Conservation (phyloP, 768 basidiomycete genomes). For the Boletus edulis region DNA sequence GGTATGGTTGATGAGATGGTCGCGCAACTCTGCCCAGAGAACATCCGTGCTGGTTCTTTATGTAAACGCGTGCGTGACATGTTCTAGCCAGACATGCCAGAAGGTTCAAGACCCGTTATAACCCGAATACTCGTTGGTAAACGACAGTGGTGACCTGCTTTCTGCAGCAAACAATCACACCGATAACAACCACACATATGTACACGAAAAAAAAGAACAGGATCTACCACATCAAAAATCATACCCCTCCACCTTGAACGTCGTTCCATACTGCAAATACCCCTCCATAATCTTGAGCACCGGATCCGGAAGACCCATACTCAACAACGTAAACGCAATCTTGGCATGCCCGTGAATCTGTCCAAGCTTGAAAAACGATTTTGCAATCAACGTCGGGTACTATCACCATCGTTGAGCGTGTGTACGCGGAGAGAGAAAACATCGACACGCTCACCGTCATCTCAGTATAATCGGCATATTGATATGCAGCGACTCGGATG, state of each 20-base stretch:
- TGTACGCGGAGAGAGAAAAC: not conserved
- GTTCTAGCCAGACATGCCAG: no score
- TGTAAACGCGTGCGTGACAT: no score
- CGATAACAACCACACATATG: no score
- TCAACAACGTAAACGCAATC: conserved; percentile 88
- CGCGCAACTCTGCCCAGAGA: no score
- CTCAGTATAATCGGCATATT: conserved; percentile 86
- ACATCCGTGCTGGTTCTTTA: no score
- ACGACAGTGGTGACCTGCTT: no score
- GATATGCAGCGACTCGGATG: conserved; percentile 90
- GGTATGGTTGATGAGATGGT: no score
- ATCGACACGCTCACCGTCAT: conserved; percentile 60
- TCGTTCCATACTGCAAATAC: conserved; percentile 83
- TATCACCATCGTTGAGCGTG: not conserved
- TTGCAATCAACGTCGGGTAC: conserved; percentile 90
- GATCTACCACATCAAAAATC: conserved; percentile 50
- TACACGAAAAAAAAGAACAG: no score
- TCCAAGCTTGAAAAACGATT: conserved; percentile 90
- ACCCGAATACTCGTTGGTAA: no score
- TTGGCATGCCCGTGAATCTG: conserved; percentile 92
- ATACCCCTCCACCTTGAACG: conserved; percentile 84
- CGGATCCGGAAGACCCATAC: conserved; percentile 90
- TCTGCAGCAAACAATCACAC: no score
- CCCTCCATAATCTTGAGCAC: conserved; percentile 93
- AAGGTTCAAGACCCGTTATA: no score